Conservation (phyloP, 2,329 filamentous ascomycete species). For the Escovopsis weberi region DNA sequence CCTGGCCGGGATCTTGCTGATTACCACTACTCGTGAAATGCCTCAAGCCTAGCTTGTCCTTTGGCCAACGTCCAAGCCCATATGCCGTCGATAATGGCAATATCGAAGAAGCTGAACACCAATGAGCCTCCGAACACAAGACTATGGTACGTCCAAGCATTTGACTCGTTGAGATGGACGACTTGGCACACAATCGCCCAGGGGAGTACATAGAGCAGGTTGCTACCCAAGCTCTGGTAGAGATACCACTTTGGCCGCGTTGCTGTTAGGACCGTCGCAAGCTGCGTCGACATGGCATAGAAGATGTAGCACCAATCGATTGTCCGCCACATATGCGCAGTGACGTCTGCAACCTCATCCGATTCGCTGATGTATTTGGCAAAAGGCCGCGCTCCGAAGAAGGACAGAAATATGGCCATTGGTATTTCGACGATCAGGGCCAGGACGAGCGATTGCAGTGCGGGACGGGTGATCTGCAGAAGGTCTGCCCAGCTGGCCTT, state of each 20-base stretch:
- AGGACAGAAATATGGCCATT: conserved; percentile 45
- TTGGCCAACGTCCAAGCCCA: conserved; percentile 37
- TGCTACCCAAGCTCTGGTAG: conserved; percentile 50
- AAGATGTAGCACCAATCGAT: conserved; percentile 57
- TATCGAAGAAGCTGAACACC: conserved; percentile 49
- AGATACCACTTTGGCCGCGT: conserved; percentile 54
- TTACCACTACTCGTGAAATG: conserved; percentile 12
- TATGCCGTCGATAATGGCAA: conserved; percentile 32
- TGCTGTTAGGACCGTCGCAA: conserved; percentile 49
- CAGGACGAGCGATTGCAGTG: conserved; percentile 35
- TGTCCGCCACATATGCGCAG: conserved; percentile 48
- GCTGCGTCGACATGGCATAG: conserved; percentile 50
- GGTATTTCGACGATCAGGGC: conserved; percentile 46
- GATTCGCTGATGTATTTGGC: conserved; percentile 47
- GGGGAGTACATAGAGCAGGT: conserved; percentile 52
- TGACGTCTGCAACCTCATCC: conserved; percentile 41
- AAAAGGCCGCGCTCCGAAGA: conserved; percentile 44
- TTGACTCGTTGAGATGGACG: conserved; percentile 28
- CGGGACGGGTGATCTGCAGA: conserved; percentile 33
- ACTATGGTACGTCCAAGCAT: conserved; percentile 54
- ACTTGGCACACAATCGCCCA: conserved; percentile 52
- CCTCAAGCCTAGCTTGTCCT: conserved; percentile 27
- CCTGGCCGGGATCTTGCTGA: no score
- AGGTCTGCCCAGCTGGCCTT: conserved; percentile 7
- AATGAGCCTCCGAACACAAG: conserved; percentile 54